These are phyloP conservation scores for Eucalyptus erythrocorys DNA, from an alignment of 345 rosid genomes.

Conservation along the genomic window DNA sequence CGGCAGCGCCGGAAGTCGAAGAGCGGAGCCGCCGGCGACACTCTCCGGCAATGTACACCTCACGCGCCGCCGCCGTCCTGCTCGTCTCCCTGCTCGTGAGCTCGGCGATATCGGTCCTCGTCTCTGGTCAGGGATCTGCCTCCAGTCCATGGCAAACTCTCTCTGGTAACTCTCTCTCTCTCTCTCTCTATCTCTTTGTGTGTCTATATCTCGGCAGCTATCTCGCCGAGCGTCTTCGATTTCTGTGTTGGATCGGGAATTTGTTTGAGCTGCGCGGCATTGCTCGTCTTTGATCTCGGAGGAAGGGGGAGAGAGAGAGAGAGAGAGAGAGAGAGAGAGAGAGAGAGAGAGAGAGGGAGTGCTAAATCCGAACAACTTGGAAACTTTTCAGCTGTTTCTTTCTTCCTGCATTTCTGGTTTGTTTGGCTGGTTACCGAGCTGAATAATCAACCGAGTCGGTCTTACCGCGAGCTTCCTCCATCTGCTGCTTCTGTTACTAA, in stretches of 20 bases:
- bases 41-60: slow-evolving; percentile 24
- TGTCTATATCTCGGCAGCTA: neutral
- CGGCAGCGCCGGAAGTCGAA: neutral
- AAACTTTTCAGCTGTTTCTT: neutral
- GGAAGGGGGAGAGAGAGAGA: neutral
- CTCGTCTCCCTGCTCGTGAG: slow-evolving; percentile 10
- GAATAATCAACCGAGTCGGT: neutral
- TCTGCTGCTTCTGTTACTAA: neutral
- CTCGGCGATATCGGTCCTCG: slow-evolving; percentile 13
- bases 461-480: neutral
- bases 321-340: neutral
- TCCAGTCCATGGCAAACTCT: slow-evolving; percentile 39
- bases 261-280: neutral
- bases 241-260: neutral
- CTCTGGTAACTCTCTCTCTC: slow-evolving; percentile 21
- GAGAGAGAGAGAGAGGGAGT: neutral
- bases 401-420: neutral
- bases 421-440: neutral
- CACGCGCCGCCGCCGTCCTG: slow-evolving; percentile 8
- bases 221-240: neutral
- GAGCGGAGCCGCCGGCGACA: slow-evolving; percentile 1
- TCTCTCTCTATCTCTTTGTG: neutral
- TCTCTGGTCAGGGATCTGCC: slow-evolving; percentile 51
- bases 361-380: neutral
- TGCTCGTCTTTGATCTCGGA: neutral